These are phyloP conservation scores for Globisporangium lucens DNA, from an alignment of 352 stramenopile genomes.

Conservation along the genomic window DNA sequence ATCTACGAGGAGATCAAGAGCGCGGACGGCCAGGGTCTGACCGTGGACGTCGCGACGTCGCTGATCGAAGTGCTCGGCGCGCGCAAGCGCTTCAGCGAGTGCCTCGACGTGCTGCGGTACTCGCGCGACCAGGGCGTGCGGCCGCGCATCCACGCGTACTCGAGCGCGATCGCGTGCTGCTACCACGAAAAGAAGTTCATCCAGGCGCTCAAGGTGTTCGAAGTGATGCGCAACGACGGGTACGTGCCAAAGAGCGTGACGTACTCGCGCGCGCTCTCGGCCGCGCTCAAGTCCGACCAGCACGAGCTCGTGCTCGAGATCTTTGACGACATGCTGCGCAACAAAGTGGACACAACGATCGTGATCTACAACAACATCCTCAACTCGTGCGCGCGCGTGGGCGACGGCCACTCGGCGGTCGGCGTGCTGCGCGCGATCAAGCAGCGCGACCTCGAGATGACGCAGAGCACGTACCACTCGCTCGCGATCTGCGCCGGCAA, in stretches of 20 bases:
- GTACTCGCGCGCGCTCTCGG: slow-evolving; percentile 81
- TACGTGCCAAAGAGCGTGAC: slow-evolving; percentile 78
- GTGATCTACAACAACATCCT: slow-evolving; percentile 87
- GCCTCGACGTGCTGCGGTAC: slow-evolving; percentile 66
- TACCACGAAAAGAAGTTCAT: slow-evolving; percentile 69
- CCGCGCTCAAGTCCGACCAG: slow-evolving; percentile 68
- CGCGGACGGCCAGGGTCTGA: slow-evolving; percentile 31
- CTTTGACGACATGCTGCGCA: slow-evolving; percentile 83
- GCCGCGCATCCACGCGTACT: slow-evolving; percentile 82
- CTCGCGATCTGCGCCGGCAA: slow-evolving; percentile 77
- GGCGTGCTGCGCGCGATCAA: slow-evolving; percentile 66
- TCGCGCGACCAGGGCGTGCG: slow-evolving; percentile 62
- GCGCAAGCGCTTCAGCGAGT: slow-evolving; percentile 41
- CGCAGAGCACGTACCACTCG: slow-evolving; percentile 76
- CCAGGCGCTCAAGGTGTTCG: slow-evolving; percentile 78
- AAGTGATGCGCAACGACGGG: slow-evolving; percentile 85
- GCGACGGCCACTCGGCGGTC: slow-evolving; percentile 65
- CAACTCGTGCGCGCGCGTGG: slow-evolving; percentile 74
- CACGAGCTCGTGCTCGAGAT: slow-evolving; percentile 87
- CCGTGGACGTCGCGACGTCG: slow-evolving; percentile 44
- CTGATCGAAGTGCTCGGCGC: slow-evolving; percentile 62
- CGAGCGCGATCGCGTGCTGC: slow-evolving; percentile 69
- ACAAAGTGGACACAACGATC: slow-evolving; percentile 66
- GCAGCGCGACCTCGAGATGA: slow-evolving; percentile 59
- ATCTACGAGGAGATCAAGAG: slow-evolving; percentile 51